These are phyloP conservation scores for Avena sativa DNA, from an alignment of 176 grass and related monocot species.

Conservation along the genomic window DNA sequence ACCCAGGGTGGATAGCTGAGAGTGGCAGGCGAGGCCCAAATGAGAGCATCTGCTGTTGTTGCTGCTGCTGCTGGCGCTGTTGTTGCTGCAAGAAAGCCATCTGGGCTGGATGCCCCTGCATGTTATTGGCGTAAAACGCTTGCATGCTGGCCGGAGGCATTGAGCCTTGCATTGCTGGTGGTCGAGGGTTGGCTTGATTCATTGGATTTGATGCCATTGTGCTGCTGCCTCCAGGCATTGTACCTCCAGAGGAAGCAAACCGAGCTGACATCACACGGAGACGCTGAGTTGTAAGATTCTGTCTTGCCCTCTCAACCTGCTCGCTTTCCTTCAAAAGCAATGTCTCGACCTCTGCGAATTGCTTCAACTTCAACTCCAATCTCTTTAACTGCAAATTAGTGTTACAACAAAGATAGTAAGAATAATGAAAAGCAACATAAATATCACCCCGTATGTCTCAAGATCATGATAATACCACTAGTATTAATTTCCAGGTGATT, in stretches of 20 bases:
- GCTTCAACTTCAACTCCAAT: slow-evolving; percentile 95
- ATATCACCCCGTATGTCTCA: slow-evolving; percentile 26
- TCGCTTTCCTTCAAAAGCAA: slow-evolving; percentile 88
- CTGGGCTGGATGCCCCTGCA: slow-evolving; percentile 74
- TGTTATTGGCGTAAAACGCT: slow-evolving; percentile 47
- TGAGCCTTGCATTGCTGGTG: slow-evolving; percentile 27
- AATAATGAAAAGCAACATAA: slow-evolving; percentile 29
- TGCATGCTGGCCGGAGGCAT: slow-evolving; percentile 50
- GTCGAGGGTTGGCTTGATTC: slow-evolving; percentile 54
- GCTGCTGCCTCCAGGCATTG: slow-evolving; percentile 35
- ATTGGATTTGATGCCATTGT: slow-evolving; percentile 46
- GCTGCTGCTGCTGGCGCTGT: slow-evolving; percentile 62
- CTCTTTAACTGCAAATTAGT: slow-evolving; percentile 80
- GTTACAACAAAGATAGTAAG: background rate
- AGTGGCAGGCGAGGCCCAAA: slow-evolving; percentile 78
- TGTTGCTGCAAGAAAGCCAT: slow-evolving; percentile 74
- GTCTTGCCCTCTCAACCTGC: slow-evolving; percentile 68
- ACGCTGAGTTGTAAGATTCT: slow-evolving; percentile 62
- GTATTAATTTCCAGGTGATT: background rate
- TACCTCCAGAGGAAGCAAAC: slow-evolving; percentile 42
- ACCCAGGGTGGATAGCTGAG: slow-evolving; percentile 72
- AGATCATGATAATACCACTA: background rate
- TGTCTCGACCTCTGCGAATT: slow-evolving; percentile 94
- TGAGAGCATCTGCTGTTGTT: slow-evolving; percentile 72
- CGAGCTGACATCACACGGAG: slow-evolving; percentile 60